Evolutionary conservation across 2,329 filamentous ascomycete genomes (phyloP).

Genomic region (Sodiomyces alkalinus): DNA sequence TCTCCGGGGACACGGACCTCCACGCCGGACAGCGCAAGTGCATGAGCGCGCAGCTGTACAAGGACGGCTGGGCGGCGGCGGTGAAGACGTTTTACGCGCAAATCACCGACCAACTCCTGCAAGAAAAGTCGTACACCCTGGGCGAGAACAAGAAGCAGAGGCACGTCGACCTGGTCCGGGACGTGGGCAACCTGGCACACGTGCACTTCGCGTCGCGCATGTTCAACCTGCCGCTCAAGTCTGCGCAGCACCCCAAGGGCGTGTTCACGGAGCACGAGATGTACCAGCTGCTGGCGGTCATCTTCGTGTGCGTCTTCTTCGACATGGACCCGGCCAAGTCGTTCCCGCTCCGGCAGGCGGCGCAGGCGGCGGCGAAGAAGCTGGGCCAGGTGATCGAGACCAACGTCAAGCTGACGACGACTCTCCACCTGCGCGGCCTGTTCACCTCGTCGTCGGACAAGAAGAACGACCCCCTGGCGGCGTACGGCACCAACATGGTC

Average conservation of each 20-base stretch:
- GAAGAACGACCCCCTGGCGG: constrained; percentile 39
- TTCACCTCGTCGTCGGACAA: constrained; percentile 35
- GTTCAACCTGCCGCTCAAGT: constrained; percentile 55
- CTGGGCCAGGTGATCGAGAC: constrained; percentile 47
- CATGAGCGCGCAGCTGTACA: constrained; percentile 43
- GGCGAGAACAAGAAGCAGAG: constrained; percentile 31
- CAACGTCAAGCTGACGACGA: constrained; percentile 44
- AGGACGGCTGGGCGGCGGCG: constrained; percentile 43
- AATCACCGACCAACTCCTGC: constrained; percentile 45
- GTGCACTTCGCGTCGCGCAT: constrained; percentile 46
- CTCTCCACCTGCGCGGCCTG: constrained; percentile 29
- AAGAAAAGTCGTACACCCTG: constrained; percentile 49
- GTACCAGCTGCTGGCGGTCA: constrained; percentile 46
- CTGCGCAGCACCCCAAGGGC: constrained; percentile 41
- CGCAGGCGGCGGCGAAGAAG: constrained; percentile 38
- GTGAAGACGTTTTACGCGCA: constrained; percentile 54
- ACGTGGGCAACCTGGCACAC: constrained; percentile 53
- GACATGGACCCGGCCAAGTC: constrained; percentile 51
- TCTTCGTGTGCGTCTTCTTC: constrained; percentile 52
- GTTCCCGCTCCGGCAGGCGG: constrained; percentile 46
- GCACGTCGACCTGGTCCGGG: constrained; percentile 57
- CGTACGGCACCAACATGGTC: constrained; percentile 51
- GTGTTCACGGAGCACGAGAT: constrained; percentile 39
- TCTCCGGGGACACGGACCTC: constrained; percentile 32
- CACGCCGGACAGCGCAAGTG: constrained; percentile 34